These are phyloP conservation scores for Heracleum sosnowskyi DNA, from an alignment of 129 eudicot species.

Conservation along the genomic window DNA sequence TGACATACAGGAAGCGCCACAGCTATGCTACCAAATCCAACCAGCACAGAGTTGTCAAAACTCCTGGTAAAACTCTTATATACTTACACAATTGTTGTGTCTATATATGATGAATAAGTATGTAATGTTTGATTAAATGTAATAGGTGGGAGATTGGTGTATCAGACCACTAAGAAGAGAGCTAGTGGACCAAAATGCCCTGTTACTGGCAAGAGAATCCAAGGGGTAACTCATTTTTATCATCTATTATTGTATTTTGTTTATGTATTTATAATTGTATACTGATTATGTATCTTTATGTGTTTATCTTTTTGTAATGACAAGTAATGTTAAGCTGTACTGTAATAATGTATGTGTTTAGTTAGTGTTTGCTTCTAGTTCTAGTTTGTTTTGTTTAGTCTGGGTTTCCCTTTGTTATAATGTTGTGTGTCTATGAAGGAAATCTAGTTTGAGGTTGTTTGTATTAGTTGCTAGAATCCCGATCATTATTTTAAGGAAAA, in stretches of 20 bases:
- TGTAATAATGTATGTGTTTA: no score
- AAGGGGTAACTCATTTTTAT: slow-evolving; percentile 41
- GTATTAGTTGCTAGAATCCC: no score
- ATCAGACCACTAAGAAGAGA: slow-evolving; percentile 71
- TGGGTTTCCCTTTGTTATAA: no score
- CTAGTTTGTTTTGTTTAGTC: no score
- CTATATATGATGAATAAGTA: background rate
- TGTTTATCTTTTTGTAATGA: no score
- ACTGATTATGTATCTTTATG: background rate
- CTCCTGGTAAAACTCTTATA: slow-evolving; percentile 39
- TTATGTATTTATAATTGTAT: background rate
- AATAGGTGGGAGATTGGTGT: slow-evolving; percentile 57
- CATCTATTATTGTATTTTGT: background rate
- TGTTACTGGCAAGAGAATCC: slow-evolving; percentile 71
- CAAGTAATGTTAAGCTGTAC: no score
- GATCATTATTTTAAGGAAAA: no score
- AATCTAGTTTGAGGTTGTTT: no score
- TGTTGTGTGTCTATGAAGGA: no score
- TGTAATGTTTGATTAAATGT: background rate
- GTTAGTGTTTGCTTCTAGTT: no score
- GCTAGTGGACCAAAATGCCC: slow-evolving; percentile 73
- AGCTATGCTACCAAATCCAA: slow-evolving; percentile 80
- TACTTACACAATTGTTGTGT: background rate
- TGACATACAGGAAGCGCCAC: slow-evolving; percentile 57
- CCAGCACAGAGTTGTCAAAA: slow-evolving; percentile 60